These are phyloP conservation scores for Barnettozyma wickerhamii DNA, from an alignment of 805 yeast species.

Conservation along the genomic window DNA sequence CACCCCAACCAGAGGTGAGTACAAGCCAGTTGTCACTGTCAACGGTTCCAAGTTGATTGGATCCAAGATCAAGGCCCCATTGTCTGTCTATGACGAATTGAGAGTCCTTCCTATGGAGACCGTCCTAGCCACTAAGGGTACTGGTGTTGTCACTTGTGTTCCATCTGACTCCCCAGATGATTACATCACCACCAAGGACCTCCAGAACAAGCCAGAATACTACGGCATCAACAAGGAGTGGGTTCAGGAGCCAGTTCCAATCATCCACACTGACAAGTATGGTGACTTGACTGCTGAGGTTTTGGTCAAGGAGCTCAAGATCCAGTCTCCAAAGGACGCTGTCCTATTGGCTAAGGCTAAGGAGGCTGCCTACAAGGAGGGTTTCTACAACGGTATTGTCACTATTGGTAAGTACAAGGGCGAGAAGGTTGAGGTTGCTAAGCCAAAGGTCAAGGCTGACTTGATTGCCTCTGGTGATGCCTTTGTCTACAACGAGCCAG, in stretches of 20 bases:
- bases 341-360: constrained; percentile 87
- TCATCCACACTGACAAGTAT: constrained; percentile 76
- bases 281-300: constrained; percentile 87
- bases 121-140: constrained; percentile 90
- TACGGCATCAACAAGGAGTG: constrained; percentile 82
- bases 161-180: constrained; percentile 99
- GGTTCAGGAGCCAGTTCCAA: constrained; percentile 74
- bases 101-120: constrained; percentile 97
- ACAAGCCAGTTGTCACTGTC: constrained; percentile 52
- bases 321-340: constrained; percentile 90
- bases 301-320: constrained; percentile 81
- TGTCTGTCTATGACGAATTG: constrained; percentile 62
- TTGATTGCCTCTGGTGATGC: constrained; percentile 74
- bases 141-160: constrained; percentile 98
- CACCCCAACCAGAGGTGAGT: constrained; percentile 84
- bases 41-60: constrained; percentile 79
- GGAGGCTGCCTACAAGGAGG: constrained; percentile 94
- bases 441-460: constrained; percentile 80
- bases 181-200: constrained; percentile 78
- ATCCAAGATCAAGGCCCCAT: constrained; percentile 81
- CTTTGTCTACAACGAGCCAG: constrained; percentile 93
- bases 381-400: constrained; percentile 87
- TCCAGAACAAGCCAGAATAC: constrained; percentile 85
- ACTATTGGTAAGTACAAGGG: constrained; percentile 79
- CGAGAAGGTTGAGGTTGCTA: constrained; percentile 86